phyloP scores from a whole-genome alignment of 352 stramenopile species.

The Globisporangium cystogenes region DNA sequence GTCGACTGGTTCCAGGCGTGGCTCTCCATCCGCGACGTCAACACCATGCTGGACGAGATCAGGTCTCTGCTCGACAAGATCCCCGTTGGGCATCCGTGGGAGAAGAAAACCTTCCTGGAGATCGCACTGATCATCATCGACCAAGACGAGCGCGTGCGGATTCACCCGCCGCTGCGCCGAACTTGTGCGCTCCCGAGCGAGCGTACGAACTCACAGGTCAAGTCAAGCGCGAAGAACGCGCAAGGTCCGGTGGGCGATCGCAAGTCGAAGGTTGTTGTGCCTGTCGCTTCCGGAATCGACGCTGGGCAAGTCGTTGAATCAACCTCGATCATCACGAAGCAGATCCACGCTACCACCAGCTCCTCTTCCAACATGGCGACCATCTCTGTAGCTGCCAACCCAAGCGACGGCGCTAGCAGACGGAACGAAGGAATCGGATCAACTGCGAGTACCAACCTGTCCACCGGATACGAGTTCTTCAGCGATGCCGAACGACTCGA shows the following conservation, averaged over 20 bases:
- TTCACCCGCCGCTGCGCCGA: background rate
- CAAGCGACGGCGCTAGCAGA: no score
- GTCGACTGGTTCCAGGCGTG: constrained; percentile 2
- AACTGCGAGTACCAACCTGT: no score
- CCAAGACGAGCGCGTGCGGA: background rate
- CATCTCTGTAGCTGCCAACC: no score
- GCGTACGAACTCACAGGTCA: background rate
- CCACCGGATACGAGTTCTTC: no score
- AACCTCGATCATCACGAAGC: no score
- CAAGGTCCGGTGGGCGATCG: background rate
- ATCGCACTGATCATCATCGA: constrained; percentile 8
- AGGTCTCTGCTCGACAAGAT: background rate
- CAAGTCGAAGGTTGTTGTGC: background rate
- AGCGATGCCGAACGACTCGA: background rate
- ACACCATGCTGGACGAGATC: background rate
- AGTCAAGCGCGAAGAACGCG: no score
- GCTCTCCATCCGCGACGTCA: constrained; percentile 5
- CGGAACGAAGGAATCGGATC: no score
- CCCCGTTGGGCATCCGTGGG: background rate
- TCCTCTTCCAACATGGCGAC: no score
- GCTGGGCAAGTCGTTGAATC: no score
- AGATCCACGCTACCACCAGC: no score
- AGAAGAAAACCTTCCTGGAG: constrained; percentile 3
- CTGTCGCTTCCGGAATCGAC: background rate
- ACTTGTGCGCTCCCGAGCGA: background rate